Conservation (phyloP, 495 filamentous ascomycete genomes). For the Umbilicaria muhlenbergii region DNA sequence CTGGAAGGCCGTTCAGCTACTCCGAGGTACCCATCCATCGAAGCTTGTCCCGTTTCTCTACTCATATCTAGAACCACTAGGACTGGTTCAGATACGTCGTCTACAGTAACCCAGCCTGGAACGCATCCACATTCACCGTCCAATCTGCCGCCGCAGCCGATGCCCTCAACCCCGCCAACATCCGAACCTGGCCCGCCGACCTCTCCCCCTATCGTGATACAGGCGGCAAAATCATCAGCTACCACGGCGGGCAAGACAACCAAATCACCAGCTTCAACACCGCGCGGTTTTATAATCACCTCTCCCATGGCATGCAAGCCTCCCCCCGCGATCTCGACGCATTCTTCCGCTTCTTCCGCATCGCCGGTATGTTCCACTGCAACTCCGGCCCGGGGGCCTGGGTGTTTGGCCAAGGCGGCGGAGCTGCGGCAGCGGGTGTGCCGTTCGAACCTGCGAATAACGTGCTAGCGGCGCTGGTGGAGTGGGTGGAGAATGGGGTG, state of each 20-base stretch:
- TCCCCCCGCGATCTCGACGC: constrained; percentile 29
- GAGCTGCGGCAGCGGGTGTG: constrained; percentile 16
- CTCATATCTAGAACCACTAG: not conserved
- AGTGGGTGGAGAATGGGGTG: constrained; percentile 43
- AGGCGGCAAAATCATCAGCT: constrained; percentile 35
- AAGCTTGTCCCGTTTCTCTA: not conserved
- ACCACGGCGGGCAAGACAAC: constrained; percentile 32
- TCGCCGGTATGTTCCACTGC: constrained; percentile 42
- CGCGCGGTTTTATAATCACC: constrained; percentile 28
- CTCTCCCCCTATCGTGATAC: constrained; percentile 24
- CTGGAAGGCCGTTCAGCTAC: constrained; percentile 24
- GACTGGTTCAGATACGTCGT: constrained; percentile 41
- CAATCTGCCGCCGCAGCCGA: constrained; percentile 23
- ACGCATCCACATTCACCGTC: constrained; percentile 23
- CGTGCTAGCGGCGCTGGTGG: constrained; percentile 38
- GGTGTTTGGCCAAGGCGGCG: constrained; percentile 31
- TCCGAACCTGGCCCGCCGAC: constrained; percentile 33
- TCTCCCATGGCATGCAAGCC: constrained; percentile 28
- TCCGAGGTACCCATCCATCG: constrained; percentile 5
- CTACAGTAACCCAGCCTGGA: constrained; percentile 33
- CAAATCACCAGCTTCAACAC: constrained; percentile 28
- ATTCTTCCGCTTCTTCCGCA: constrained; percentile 45
- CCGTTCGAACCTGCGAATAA: constrained; percentile 21
- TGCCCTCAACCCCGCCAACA: constrained; percentile 29
- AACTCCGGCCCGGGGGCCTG: constrained; percentile 34